Evolutionary conservation across 768 basidiomycete genomes (phyloP).

Genomic region (Boletus pseudo-olivaceus): DNA sequence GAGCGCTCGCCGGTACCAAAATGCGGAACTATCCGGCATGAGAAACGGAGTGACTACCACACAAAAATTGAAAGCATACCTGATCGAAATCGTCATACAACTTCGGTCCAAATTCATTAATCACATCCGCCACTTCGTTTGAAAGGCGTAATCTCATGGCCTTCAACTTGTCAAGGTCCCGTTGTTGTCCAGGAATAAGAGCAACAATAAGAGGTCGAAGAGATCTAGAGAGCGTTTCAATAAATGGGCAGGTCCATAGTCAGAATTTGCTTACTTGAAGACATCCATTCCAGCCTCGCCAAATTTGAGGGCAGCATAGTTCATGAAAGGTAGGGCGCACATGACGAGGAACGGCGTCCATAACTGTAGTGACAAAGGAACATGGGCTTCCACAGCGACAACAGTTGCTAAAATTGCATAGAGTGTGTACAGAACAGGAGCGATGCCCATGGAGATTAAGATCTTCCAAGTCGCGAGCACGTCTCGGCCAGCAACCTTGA

Average conservation of each 20-base stretch:
- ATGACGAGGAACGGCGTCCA: slow-evolving; percentile 78
- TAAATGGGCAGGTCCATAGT: not conserved
- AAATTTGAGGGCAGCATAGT: slow-evolving; percentile 91
- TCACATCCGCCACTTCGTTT: slow-evolving; percentile 78
- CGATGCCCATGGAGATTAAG: slow-evolving; percentile 86
- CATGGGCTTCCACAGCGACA: slow-evolving; percentile 63
- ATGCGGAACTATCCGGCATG: slow-evolving; percentile 60
- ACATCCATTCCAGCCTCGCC: slow-evolving; percentile 98
- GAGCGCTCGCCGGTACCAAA: slow-evolving; percentile 74
- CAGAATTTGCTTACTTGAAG: slow-evolving; percentile 67
- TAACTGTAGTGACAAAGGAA: slow-evolving; percentile 59
- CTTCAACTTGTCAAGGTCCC: slow-evolving; percentile 72
- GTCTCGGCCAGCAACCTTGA: slow-evolving; percentile 94
- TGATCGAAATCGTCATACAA: slow-evolving; percentile 85
- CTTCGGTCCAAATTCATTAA: slow-evolving; percentile 86
- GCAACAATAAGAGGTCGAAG: slow-evolving; percentile 86
- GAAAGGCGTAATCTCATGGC: slow-evolving; percentile 69
- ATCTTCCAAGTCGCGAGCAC: slow-evolving; percentile 99
- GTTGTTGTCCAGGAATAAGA: slow-evolving; percentile 83
- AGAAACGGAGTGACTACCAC: not conserved
- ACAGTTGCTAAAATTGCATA: slow-evolving; percentile 80
- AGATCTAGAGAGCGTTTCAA: slow-evolving; percentile 52
- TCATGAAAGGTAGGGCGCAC: slow-evolving; percentile 77
- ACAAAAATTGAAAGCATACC: slow-evolving; percentile 39
- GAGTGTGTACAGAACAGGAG: slow-evolving; percentile 79